phyloP scores from a whole-genome alignment of 176 grass and related monocot species.

The sorghum (Sorghum bicolor) region DNA sequence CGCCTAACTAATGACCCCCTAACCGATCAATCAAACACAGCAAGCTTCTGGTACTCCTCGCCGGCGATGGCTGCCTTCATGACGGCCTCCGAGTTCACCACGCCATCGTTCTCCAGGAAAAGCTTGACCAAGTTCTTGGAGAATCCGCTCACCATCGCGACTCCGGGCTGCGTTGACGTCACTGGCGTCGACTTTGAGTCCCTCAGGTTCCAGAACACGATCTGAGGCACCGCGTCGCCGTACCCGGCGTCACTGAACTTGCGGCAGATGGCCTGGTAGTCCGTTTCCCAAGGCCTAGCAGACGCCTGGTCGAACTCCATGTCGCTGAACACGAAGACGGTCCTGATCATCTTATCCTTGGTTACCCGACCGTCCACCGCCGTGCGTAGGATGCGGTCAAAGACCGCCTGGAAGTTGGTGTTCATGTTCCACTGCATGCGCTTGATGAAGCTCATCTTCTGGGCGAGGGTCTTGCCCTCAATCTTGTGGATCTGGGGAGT shows the following conservation, averaged over 20 bases:
- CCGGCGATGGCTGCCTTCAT: conserved; percentile 40
- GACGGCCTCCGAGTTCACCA: conserved; percentile 14
- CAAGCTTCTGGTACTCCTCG: conserved; percentile 43
- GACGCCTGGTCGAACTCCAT: conserved; percentile 87
- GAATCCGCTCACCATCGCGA: conserved; percentile 44
- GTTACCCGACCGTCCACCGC: no score
- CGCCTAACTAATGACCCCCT: no score
- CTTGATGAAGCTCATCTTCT: no score
- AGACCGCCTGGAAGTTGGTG: no score
- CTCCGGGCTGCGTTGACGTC: conserved; percentile 25
- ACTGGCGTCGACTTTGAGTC: conserved; percentile 36
- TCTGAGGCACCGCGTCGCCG: no score
- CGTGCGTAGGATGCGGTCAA: no score
- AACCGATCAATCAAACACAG: conserved; percentile 29
- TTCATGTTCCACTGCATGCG: no score
- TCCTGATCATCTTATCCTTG: no score
- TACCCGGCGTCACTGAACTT: no score
- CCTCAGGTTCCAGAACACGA: no score
- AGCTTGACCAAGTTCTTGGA: conserved; percentile 51
- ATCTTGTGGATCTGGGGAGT: no score
- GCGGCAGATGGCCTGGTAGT: conserved; percentile 43
- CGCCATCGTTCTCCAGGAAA: conserved; percentile 40
- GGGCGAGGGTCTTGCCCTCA: no score
- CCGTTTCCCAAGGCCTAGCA: conserved; percentile 57
- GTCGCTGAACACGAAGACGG: conserved; percentile 73